These are phyloP conservation scores for Leucosporidium creatinivorum DNA, from an alignment of 768 basidiomycete species.

Conservation along the genomic window DNA sequence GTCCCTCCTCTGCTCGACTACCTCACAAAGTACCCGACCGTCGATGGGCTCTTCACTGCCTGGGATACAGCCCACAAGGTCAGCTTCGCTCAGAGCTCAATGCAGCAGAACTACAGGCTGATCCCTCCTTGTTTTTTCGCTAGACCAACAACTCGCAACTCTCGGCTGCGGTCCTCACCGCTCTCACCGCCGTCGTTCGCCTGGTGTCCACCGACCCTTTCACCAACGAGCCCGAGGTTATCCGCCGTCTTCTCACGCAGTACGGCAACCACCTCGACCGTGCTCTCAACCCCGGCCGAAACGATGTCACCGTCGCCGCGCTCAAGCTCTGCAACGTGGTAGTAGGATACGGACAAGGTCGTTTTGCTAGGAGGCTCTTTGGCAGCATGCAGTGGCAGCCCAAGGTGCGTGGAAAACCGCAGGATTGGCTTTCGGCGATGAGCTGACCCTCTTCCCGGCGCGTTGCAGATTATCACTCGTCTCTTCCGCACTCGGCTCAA, in stretches of 20 bases:
- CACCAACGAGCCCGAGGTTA: conserved; percentile 25
- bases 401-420: conserved; percentile 6
- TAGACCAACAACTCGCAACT: conserved; percentile 32
- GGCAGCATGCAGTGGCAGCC: conserved; percentile 24
- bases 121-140: background rate
- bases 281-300: conserved; percentile 27
- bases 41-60: conserved; percentile 25
- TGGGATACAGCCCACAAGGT: conserved; percentile 33
- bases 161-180: conserved; percentile 23
- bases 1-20: conserved; percentile 28
- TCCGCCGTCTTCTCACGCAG: conserved; percentile 26
- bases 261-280: conserved; percentile 27
- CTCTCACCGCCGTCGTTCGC: conserved; percentile 29
- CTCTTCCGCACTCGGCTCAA: conserved; percentile 31
- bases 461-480: conserved; percentile 21
- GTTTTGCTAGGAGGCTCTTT: conserved; percentile 22
- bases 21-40: conserved; percentile 15
- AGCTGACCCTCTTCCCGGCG: background rate
- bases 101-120: background rate
- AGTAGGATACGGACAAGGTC: conserved; percentile 26
- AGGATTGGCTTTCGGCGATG: background rate
- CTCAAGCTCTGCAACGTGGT: conserved; percentile 27
- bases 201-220: conserved; percentile 31
- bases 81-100: background rate
- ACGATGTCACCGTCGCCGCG: conserved; percentile 30